Conservation (phyloP, 108 stramenopile genomes). For the Cyclotella sp. region DNA sequence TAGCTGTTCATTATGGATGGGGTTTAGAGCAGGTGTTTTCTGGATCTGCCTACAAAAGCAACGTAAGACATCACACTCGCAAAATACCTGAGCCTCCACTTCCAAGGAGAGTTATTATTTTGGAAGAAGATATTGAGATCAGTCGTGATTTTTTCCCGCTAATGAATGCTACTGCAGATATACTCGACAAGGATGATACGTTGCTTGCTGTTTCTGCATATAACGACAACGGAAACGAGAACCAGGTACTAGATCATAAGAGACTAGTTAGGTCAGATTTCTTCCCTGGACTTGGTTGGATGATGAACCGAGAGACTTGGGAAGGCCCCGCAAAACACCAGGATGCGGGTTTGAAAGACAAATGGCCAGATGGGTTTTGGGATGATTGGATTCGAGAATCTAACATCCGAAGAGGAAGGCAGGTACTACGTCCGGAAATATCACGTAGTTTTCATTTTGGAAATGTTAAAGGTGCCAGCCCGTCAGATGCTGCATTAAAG, state of each 20-base stretch:
- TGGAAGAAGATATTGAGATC: conserved; percentile 93
- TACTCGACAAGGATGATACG: conserved; percentile 77
- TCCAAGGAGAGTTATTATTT: conserved; percentile 76
- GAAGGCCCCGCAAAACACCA: conserved; percentile 35
- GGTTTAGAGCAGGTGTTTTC: conserved; percentile 80
- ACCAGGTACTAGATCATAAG: conserved; percentile 54
- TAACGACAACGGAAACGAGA: conserved; percentile 91
- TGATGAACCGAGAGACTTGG: conserved; percentile 88
- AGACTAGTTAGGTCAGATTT: conserved; percentile 88
- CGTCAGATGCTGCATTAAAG: conserved; percentile 58
- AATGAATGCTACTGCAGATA: conserved; percentile 79
- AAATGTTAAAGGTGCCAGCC: conserved; percentile 63
- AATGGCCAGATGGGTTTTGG: conserved; percentile 90
- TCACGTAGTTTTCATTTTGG: conserved; percentile 92
- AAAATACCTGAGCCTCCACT: conserved; percentile 12
- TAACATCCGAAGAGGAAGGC: conserved; percentile 73
- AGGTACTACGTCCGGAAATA: conserved; percentile 85
- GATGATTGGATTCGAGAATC: conserved; percentile 97
- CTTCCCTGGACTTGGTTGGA: conserved; percentile 97
- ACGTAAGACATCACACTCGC: conserved; percentile 31
- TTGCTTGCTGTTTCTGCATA: conserved; percentile 92
- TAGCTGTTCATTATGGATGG: conserved; percentile 87
- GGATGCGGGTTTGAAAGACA: conserved; percentile 60
- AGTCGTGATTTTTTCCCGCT: conserved; percentile 92
- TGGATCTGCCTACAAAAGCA: conserved; percentile 19